These are phyloP conservation scores for Monotropa hypopitys DNA, from an alignment of 179 eudicot species.

Conservation along the genomic window DNA sequence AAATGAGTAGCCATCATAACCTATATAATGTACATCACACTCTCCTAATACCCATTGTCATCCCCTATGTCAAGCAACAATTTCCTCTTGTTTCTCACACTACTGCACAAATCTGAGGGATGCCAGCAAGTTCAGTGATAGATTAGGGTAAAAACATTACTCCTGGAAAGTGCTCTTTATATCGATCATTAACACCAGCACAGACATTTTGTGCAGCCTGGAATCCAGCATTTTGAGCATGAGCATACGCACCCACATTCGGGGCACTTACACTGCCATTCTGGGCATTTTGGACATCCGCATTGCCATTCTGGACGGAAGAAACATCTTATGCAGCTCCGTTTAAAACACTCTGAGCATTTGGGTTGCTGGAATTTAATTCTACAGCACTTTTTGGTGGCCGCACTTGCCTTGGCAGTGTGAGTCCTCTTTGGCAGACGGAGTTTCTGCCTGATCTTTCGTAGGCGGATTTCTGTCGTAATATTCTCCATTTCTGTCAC, in stretches of 20 bases:
- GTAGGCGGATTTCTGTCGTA: conserved; percentile 54
- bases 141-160: background rate
- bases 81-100: background rate
- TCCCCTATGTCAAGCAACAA: background rate
- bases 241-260: conserved; percentile 6
- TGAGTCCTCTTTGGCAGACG: conserved; percentile 14
- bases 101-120: background rate
- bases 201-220: conserved; percentile 7
- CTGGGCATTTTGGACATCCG: conserved; percentile 22
- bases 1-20: background rate
- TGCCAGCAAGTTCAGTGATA: background rate
- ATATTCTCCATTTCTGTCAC: conserved; percentile 80
- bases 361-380: conserved; percentile 29
- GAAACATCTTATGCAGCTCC: conserved; percentile 17
- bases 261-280: conserved; percentile 15
- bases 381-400: conserved; percentile 18
- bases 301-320: conserved; percentile 21
- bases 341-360: conserved; percentile 17
- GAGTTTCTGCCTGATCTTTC: conserved; percentile 39
- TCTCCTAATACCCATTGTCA: background rate
- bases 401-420: conserved; percentile 7
- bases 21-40: background rate
- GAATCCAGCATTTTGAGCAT: conserved; percentile 8
- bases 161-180: background rate
- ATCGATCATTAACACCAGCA: background rate